phyloP scores from a whole-genome alignment of 306 rosid species.

The Vigna mungo region DNA sequence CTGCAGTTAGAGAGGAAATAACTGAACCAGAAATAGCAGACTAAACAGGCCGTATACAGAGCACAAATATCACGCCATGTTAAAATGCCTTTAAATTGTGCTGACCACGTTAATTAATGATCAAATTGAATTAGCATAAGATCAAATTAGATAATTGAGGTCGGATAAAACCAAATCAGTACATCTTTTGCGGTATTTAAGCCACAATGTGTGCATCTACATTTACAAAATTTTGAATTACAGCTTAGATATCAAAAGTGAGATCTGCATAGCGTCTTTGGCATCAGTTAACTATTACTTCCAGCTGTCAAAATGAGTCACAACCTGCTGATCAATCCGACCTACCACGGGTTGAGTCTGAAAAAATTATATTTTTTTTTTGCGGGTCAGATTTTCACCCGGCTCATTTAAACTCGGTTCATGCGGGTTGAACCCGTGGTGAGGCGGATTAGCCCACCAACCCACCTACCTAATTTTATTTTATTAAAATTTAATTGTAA shows the following conservation, averaged over 20 bases:
- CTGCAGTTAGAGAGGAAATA: no score
- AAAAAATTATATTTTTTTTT: no score
- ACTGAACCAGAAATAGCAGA: neutral
- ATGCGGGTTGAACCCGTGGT: no score
- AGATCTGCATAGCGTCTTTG: slow-evolving; percentile 32
- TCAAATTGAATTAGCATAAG: slow-evolving; percentile 29
- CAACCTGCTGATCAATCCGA: no score
- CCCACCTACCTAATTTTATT: no score
- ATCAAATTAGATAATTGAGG: slow-evolving; percentile 18
- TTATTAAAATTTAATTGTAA: no score
- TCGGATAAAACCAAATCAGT: slow-evolving; percentile 9
- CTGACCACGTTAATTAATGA: neutral
- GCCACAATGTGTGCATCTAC: slow-evolving; percentile 10
- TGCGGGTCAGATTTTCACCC: no score
- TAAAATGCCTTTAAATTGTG: slow-evolving; percentile 29
- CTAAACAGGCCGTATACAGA: neutral
- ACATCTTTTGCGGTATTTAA: neutral
- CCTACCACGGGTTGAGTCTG: no score
- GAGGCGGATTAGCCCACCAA: no score
- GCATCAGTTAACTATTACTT: slow-evolving; percentile 19
- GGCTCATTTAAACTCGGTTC: no score
- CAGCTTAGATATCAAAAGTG: slow-evolving; percentile 16
- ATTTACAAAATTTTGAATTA: slow-evolving; percentile 26
- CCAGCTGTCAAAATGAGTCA: no score
- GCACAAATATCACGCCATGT: neutral